Evolutionary conservation across 106 monocot genomes (phyloP).

Genomic region (Narthecium ossifragum): DNA sequence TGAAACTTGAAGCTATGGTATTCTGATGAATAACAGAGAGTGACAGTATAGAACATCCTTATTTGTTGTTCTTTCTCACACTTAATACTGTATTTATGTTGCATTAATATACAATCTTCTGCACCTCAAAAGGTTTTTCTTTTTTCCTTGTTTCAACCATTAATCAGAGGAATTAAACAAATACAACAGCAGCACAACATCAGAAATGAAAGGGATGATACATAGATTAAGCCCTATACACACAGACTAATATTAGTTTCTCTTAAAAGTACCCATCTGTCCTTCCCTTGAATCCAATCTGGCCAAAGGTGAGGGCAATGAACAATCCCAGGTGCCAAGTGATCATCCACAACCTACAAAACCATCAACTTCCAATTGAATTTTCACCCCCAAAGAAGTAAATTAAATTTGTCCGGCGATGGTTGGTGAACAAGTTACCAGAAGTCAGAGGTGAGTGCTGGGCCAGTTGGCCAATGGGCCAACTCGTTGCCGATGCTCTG

Average conservation of each 20-base stretch:
- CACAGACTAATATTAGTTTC: background rate
- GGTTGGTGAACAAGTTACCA: slow-evolving; percentile 31
- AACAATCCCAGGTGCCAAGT: slow-evolving; percentile 96
- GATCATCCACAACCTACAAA: slow-evolving; percentile 80
- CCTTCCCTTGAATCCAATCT: slow-evolving; percentile 97
- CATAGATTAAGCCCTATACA: background rate
- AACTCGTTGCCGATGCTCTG: slow-evolving; percentile 86
- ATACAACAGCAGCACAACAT: background rate
- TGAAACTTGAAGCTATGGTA: too few relatives aligned
- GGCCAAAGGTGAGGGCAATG: slow-evolving; percentile 83
- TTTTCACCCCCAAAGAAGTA: background rate
- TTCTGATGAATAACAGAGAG: too few relatives aligned
- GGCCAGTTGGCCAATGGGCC: slow-evolving; percentile 87
- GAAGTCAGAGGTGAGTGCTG: slow-evolving; percentile 74
- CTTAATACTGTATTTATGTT: too few relatives aligned
- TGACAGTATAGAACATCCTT: too few relatives aligned
- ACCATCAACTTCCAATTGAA: background rate
- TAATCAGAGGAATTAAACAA: slow-evolving; percentile 2
- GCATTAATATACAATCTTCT: too few relatives aligned
- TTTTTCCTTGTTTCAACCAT: too few relatives aligned
- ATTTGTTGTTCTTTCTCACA: too few relatives aligned
- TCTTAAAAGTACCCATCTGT: slow-evolving; percentile 60
- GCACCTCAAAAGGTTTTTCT: too few relatives aligned
- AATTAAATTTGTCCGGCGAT: background rate
- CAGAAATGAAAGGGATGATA: background rate